These are phyloP conservation scores for Pyricularia sp. DNA, from an alignment of 2,329 filamentous ascomycete genomes.

Conservation along the genomic window DNA sequence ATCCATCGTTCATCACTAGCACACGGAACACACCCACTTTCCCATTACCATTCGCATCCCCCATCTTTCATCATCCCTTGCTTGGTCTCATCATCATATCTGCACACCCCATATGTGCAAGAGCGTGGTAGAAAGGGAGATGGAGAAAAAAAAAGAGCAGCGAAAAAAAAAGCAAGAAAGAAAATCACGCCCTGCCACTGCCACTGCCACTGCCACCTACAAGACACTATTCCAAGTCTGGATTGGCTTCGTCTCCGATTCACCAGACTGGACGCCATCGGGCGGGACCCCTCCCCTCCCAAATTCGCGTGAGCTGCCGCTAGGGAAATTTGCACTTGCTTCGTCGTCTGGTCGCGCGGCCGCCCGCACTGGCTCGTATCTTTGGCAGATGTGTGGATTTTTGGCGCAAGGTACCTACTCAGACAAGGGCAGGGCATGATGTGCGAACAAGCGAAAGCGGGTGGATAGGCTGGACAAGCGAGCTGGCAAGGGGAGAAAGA, in stretches of 20 bases:
- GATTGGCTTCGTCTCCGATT: not conserved
- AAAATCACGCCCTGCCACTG: not conserved
- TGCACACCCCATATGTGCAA: not conserved
- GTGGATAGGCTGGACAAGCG: not conserved
- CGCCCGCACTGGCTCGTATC: not conserved
- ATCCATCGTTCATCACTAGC: not conserved
- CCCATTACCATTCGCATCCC: not conserved
- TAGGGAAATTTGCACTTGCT: not conserved
- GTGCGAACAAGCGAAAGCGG: not conserved
- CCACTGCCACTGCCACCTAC: not conserved
- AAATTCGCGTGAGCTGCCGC: not conserved
- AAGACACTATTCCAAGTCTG: not conserved
- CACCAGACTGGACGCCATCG: not conserved
- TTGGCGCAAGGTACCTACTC: not conserved
- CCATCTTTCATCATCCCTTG: not conserved
- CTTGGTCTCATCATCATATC: not conserved
- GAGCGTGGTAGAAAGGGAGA: not conserved
- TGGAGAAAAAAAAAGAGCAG: not conserved
- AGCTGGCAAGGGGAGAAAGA: not conserved
- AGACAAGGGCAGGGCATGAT: not conserved
- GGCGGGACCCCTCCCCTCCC: not conserved
- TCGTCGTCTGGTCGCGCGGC: not conserved
- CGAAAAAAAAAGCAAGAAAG: not conserved
- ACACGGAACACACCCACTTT: not conserved
- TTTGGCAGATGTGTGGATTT: not conserved